Evolutionary conservation across 2,329 filamentous ascomycete species (phyloP).

Genomic region (Aspergillus sp.): DNA sequence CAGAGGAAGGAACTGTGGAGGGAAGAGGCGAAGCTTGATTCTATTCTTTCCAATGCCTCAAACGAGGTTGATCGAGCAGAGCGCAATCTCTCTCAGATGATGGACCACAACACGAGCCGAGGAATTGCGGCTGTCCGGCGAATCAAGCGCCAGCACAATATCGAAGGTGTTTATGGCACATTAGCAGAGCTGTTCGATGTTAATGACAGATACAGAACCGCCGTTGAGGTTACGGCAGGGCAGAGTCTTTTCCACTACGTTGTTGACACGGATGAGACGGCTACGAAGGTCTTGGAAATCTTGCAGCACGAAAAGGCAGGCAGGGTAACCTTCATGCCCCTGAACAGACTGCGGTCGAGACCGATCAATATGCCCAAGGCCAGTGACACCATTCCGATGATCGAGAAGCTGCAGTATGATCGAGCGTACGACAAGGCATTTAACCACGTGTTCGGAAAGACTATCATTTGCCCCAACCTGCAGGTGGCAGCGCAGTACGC

Average conservation of each 20-base stretch:
- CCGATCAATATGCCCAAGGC: constrained; percentile 77
- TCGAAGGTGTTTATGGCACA: constrained; percentile 87
- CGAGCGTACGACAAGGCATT: constrained; percentile 78
- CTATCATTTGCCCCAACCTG: constrained; percentile 88
- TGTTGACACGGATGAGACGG: constrained; percentile 87
- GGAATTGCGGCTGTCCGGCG: constrained; percentile 84
- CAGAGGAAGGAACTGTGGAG: constrained; percentile 84
- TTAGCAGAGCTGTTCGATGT: constrained; percentile 91
- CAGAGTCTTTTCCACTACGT: constrained; percentile 94
- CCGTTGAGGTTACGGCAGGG: constrained; percentile 90
- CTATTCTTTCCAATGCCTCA: constrained; percentile 71
- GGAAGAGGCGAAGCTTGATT: constrained; percentile 83
- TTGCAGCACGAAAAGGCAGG: constrained; percentile 79
- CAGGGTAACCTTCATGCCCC: constrained; percentile 89
- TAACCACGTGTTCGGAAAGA: constrained; percentile 92
- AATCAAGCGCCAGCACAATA: constrained; percentile 73
- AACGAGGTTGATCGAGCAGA: constrained; percentile 78
- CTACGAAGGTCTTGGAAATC: constrained; percentile 74
- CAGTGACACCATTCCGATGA: constrained; percentile 81
- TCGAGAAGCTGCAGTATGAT: constrained; percentile 82
- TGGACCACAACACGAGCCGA: constrained; percentile 84
- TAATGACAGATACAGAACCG: constrained; percentile 77
- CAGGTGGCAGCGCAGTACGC: constrained; percentile 87
- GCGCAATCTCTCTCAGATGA: constrained; percentile 73
- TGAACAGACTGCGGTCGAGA: constrained; percentile 74